phyloP scores from a whole-genome alignment of 768 basidiomycete genomes.

The Boletus speciosus region DNA sequence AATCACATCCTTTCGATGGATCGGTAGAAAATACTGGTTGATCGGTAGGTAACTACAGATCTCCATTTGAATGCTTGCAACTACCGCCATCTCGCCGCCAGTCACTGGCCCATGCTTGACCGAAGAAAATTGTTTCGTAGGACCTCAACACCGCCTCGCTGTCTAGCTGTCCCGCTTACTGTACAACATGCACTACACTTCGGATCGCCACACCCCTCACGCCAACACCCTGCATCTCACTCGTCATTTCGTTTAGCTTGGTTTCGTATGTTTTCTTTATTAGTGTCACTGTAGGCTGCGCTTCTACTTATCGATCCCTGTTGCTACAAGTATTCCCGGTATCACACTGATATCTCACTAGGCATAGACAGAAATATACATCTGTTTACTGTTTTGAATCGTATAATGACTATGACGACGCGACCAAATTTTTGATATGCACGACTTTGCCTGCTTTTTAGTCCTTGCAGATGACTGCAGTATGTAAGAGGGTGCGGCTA shows the following conservation, averaged over 20 bases:
- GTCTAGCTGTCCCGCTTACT: conserved; percentile 18
- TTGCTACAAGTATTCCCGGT: conserved; percentile 31
- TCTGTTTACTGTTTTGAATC: conserved; percentile 4
- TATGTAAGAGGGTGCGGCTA: not conserved
- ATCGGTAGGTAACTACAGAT: conserved; percentile 5
- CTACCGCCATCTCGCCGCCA: not conserved
- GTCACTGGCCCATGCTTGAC: conserved; percentile 3
- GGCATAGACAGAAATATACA: conserved; percentile 23
- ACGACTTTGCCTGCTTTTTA: not conserved
- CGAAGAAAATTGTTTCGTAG: conserved; percentile 9
- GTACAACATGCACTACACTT: conserved; percentile 24
- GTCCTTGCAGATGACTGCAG: not conserved
- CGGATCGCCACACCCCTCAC: conserved; percentile 16
- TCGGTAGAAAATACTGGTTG: conserved; percentile 51
- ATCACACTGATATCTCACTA: conserved; percentile 29
- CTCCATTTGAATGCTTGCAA: not conserved
- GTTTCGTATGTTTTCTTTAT: conserved; percentile 26
- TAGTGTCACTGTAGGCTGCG: conserved; percentile 24
- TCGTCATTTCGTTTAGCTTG: conserved; percentile 16
- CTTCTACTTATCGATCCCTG: conserved; percentile 28
- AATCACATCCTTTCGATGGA: conserved; percentile 26
- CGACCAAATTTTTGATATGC: not conserved
- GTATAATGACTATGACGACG: not conserved
- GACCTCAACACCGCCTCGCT: conserved; percentile 9
- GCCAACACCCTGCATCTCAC: conserved; percentile 19